Base-by-base conservation (phyloP, 345 rosid species). In the Erysimum cheiranthoides region DNA sequence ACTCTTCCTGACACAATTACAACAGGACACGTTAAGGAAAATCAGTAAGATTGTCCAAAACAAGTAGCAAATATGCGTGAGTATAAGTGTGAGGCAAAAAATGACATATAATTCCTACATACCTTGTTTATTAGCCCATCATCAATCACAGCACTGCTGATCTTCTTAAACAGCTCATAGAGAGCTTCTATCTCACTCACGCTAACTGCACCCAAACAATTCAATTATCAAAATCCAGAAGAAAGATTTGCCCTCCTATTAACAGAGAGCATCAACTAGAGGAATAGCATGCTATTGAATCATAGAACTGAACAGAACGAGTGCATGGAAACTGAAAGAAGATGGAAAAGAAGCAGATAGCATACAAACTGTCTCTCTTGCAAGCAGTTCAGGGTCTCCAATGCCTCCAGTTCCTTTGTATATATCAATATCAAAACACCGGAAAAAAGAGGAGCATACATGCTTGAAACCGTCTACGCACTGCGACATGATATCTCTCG, bases 101-200 rank as follows among this genome's bases (percentile, higher is more conserved):
- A 32, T 4, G 60, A 45, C 10, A 62, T 4, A 46, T 35, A 64
- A 13, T 11, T 36, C 46, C 51, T 58, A 50, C 50, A 73, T 70
- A 93, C 98, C 98, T 90, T 93, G 82, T 91, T 90, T 84, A 93
- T 93, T 53, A 91, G 81, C 13, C 97, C 97, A 63, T 93, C 98
- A 73, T 93, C 98, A 75, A 93, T 88, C 34, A 93, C 97, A 9
- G 96, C 93, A 64, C 97, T 91, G 77, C 98, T 93, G 54, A 93
- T 90, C 88, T 89, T 93, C 92, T 93, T 91, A 86, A 93, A 93
- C 46, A 93, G 86, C 78, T 91, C 97, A 71, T 91, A 91, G 57
- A 93, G 81, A 69, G 98, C 96, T 61, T 93, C 98, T 68, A 93
- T 89, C 82, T 93, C 97, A 79, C 96, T 93, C 65, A 91, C 94